These are phyloP conservation scores for Eimeria necatrix DNA, from an alignment of 169 alveolate genomes.

Conservation along the genomic window DNA sequence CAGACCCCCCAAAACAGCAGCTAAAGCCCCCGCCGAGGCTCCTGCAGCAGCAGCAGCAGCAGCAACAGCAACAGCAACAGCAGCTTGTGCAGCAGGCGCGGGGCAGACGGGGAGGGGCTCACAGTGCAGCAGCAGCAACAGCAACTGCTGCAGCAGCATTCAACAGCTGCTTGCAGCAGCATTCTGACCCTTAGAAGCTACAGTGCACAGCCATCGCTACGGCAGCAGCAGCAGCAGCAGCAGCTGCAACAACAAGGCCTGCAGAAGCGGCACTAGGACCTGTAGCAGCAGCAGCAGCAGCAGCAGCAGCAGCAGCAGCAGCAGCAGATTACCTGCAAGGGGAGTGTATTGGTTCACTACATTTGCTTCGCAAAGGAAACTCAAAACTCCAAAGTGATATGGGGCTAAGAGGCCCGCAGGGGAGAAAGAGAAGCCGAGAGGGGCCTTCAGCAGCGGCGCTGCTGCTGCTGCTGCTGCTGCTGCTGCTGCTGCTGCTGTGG, in stretches of 20 bases:
- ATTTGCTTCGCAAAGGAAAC: conserved; percentile 64
- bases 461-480: conserved; percentile 56
- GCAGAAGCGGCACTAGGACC: background rate
- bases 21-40: conserved; percentile 63
- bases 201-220: background rate
- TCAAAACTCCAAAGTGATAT: conserved; percentile 79
- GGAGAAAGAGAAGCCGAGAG: conserved; percentile 83
- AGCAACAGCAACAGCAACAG: conserved; percentile 12
- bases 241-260: background rate
- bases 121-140: background rate
- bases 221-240: background rate
- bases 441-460: background rate
- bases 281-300: conserved; percentile 38
- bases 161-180: background rate
- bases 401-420: conserved; percentile 83
- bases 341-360: conserved; percentile 78
- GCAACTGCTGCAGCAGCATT: background rate
- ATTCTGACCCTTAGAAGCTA: background rate
- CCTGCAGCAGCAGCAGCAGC: conserved; percentile 52
- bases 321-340: conserved; percentile 57
- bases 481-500: conserved; percentile 42
- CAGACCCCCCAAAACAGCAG: conserved; percentile 19
- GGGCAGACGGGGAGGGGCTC: too few species aligned
- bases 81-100: conserved; percentile 1
- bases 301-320: background rate